Base-by-base conservation (phyloP, 1,139 yeast genomes). In the Pichia sp. region DNA sequence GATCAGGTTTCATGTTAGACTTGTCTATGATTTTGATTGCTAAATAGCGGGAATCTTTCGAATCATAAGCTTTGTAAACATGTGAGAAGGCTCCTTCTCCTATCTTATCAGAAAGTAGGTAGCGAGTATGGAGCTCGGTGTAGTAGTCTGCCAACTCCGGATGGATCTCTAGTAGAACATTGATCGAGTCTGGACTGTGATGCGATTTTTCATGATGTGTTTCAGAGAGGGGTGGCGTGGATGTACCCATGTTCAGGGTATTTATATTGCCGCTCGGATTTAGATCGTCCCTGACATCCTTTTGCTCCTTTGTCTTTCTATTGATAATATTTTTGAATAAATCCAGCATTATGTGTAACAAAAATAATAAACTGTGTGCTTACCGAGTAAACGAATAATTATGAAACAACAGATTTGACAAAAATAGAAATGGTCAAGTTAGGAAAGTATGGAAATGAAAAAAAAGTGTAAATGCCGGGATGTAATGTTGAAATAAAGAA, bases 31-130 rank as follows among this genome's bases (percentile, higher is more conserved):
- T 75, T 62, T 80, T 80, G 56, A 80, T 71, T n/a, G 80, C 80
- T 39, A 78, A 74, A 22, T 63, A 59, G 43, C 66, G 60, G 10
- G 68, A 66, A 2, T 72, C 58, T 1, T 64, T 60, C 12, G 71
- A 58, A 56, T 79, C 76, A 44, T 65, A 65, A 3, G 83, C 84
- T 56, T 74, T 77, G 63, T 74, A 76, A 5, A 80, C 85, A 10
- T 74, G 67, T 0, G 83, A 79, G 56, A 80, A 80, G 1, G 85
- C 85, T 9, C 85, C 85, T 66, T 80, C 84, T 12, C 85, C 80
- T 58, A 76, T 71, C 57, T 71, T 72, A 41, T 74, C 78, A 49
- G 71, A 53, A 9, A 78, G 63, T 34, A 68, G 61, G 60, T 77
- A 78, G 18, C 69, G 54, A 3, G 55, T 43, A 5, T 63, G 58